These are phyloP conservation scores for Rhynchosporium graminicola DNA, from an alignment of 2,329 filamentous ascomycete species.

Conservation along the genomic window DNA sequence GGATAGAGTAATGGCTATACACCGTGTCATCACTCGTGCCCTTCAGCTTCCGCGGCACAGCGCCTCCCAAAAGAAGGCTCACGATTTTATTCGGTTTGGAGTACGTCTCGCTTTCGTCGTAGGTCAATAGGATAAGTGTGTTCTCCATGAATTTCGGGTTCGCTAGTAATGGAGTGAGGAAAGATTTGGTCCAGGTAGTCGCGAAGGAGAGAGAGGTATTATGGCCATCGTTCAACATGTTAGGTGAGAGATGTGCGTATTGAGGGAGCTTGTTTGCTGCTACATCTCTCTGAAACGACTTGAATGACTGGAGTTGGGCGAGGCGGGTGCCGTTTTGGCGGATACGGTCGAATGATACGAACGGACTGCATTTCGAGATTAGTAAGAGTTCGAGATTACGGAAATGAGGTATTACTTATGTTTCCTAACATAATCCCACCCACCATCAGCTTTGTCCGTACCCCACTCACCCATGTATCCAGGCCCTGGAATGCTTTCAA, in stretches of 20 bases:
- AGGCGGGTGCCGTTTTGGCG: constrained; percentile 53
- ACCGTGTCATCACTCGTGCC: constrained; percentile 54
- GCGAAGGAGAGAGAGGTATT: constrained; percentile 54
- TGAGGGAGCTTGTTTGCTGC: constrained; percentile 59
- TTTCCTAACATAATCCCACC: constrained; percentile 42
- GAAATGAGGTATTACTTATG: constrained; percentile 35
- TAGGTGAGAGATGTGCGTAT: constrained; percentile 63
- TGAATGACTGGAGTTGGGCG: constrained; percentile 62
- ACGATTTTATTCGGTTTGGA: constrained; percentile 54
- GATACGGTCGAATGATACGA: constrained; percentile 56
- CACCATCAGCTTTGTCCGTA: constrained; percentile 38
- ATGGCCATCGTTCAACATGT: constrained; percentile 69
- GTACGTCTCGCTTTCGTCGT: constrained; percentile 59
- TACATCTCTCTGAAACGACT: constrained; percentile 60
- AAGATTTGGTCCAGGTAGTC: constrained; percentile 52
- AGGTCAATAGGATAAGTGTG: constrained; percentile 59
- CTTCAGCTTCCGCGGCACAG: constrained; percentile 48
- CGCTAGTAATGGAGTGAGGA: constrained; percentile 54
- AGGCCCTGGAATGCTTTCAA: constrained; percentile 49
- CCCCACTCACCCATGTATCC: constrained; percentile 50
- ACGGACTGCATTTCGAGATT: constrained; percentile 31
- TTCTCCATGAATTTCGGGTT: constrained; percentile 53
- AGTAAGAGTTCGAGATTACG: not conserved
- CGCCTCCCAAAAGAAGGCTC: constrained; percentile 56
- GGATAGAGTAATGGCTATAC: constrained; percentile 49